A percentile compares a stretch with the other conserved stretches of the same genome.
Evolutionary conservation across 371 early-diverging fungal species (phyloP).

Genomic region (Nosema muscidifuracis): DNA sequence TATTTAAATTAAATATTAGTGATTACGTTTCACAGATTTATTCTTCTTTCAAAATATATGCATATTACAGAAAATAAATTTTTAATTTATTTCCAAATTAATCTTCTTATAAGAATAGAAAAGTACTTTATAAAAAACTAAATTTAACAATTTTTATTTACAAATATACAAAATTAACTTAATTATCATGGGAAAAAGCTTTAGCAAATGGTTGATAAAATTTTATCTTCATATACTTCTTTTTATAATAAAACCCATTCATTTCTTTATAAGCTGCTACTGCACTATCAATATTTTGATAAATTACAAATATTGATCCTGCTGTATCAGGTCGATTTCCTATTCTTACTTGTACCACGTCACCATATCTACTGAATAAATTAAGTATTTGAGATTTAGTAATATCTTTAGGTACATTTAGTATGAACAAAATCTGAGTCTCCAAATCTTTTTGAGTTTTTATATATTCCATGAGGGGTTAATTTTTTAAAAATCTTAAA

Average conservation of each 20-base stretch:
- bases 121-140: too few species aligned
- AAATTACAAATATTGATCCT: conserved; percentile 83
- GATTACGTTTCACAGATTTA: too few species aligned
- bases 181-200: too few species aligned
- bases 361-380: conserved; percentile 29
- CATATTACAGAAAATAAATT: too few species aligned
- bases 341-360: conserved; percentile 19
- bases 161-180: too few species aligned
- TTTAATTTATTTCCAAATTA: too few species aligned
- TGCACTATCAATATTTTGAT: conserved; percentile 89
- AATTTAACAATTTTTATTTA: too few species aligned
- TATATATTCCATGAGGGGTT: too few species aligned
- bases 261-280: conserved; percentile 68
- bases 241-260: conserved; percentile 10
- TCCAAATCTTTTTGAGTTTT: conserved; percentile 18
- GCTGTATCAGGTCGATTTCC: conserved; percentile 75
- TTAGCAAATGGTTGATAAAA: conserved; percentile 22
- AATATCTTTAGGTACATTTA: conserved; percentile 84
- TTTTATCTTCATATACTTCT: conserved; percentile 19
- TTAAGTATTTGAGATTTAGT: conserved; percentile 58
- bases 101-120: too few species aligned
- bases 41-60: too few species aligned
- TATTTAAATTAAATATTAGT: too few species aligned
- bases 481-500: too few species aligned
- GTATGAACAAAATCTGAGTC: conserved; percentile 34